phyloP scores from a whole-genome alignment of 805 yeast genomes.

The Kodamaea lidongshanica region DNA sequence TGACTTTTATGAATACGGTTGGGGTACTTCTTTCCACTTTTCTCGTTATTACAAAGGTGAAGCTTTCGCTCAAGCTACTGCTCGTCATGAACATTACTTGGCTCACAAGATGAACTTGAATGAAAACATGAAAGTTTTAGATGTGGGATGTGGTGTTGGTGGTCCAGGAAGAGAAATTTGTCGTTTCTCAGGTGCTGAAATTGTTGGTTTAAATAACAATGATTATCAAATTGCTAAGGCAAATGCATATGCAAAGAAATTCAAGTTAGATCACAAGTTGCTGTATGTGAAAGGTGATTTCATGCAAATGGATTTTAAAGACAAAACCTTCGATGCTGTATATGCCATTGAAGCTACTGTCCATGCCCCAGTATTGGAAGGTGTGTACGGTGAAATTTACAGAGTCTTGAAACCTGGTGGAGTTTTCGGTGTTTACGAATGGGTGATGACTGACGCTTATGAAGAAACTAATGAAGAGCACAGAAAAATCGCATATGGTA shows the following conservation, averaged over 20 bases:
- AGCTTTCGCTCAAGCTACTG: conserved; percentile 88
- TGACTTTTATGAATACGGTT: conserved; percentile 97
- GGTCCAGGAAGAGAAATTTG: conserved; percentile 97
- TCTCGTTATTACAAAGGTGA: conserved; percentile 92
- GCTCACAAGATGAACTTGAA: conserved; percentile 79
- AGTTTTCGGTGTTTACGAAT: conserved; percentile 94
- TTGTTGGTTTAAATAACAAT: conserved; percentile 92
- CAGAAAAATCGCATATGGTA: conserved; percentile 92
- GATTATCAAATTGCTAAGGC: conserved; percentile 96
- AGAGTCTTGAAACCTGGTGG: conserved; percentile 98
- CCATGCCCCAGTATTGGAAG: conserved; percentile 94
- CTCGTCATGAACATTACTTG: conserved; percentile 93
- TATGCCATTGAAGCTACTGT: conserved; percentile 98
- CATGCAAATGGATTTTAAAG: conserved; percentile 97
- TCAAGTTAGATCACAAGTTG: conserved; percentile 65
- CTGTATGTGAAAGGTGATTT: conserved; percentile 93
- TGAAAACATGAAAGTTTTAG: conserved; percentile 81
- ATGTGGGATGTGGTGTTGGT: conserved; percentile 99
- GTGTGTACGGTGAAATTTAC: conserved; percentile 91
- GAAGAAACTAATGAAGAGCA: conserved; percentile 85
- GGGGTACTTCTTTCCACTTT: conserved; percentile 99
- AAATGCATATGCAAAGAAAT: conserved; percentile 64
- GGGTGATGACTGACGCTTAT: conserved; percentile 96
- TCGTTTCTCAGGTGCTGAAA: conserved; percentile 79
- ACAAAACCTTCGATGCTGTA: conserved; percentile 87